Evolutionary conservation across 257 asterid genomes (phyloP).

Genomic region (Thymus quinquecostatus): DNA sequence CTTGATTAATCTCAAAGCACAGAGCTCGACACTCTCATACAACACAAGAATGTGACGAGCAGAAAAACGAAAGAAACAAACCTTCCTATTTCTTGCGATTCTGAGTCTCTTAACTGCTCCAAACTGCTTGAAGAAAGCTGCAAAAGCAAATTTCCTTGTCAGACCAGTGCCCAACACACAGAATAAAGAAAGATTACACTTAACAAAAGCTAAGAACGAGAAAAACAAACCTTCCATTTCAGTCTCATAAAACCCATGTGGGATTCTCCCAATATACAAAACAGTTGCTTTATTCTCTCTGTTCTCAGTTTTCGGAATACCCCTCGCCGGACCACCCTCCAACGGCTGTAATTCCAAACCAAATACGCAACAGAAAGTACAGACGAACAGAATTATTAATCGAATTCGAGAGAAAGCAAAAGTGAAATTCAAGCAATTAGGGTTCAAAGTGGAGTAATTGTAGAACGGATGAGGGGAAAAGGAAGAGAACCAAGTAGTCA

Average conservation of each 20-base stretch:
- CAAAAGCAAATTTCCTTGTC: constrained; percentile 18
- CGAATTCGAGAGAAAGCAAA: background rate
- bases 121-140: constrained; percentile 94
- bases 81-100: constrained; percentile 92
- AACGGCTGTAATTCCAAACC: constrained; percentile 52
- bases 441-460: background rate
- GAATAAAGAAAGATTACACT: background rate
- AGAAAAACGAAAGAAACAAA: constrained; percentile 28
- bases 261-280: constrained; percentile 88
- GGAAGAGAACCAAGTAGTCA: constrained; percentile 59
- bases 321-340: constrained; percentile 76
- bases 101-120: constrained; percentile 84
- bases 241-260: constrained; percentile 93
- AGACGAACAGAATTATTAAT: background rate
- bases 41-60: too few relatives aligned
- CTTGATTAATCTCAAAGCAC: background rate
- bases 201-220: background rate
- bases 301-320: constrained; percentile 45
- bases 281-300: constrained; percentile 65
- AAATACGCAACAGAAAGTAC: too few relatives aligned
- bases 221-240: constrained; percentile 82
- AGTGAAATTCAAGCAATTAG: background rate
- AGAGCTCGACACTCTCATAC: too few relatives aligned
- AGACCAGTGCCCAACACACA: background rate
- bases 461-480: background rate